These are phyloP conservation scores for Wallacemonas sp. DNA, from an alignment of 208 protist genomes.

Conservation along the genomic window DNA sequence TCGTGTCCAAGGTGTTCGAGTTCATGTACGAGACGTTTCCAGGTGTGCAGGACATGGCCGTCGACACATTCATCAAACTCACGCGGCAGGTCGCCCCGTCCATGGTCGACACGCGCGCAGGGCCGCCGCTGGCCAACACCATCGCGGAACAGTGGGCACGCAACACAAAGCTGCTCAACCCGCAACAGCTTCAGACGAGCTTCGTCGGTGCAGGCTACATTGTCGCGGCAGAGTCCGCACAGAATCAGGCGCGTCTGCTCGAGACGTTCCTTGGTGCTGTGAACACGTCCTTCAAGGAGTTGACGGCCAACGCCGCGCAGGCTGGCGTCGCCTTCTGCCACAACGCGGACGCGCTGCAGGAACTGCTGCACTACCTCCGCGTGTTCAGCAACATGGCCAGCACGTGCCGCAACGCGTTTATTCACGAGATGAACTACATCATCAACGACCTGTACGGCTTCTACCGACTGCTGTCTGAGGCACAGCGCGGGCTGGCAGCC, in stretches of 20 bases:
- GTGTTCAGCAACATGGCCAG: conserved; percentile 93
- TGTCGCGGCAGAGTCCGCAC: conserved; percentile 64
- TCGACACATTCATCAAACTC: conserved; percentile 99
- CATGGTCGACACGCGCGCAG: conserved; percentile 56
- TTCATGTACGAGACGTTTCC: conserved; percentile 99
- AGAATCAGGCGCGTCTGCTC: conserved; percentile 57
- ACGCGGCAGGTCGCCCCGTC: conserved; percentile 94
- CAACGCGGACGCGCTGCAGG: conserved; percentile 50
- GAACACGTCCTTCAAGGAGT: conserved; percentile 81
- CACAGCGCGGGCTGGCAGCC: conserved; percentile 20
- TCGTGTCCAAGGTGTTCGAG: conserved; percentile 99
- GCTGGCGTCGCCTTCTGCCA: conserved; percentile 61
- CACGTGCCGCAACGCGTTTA: conserved; percentile 90
- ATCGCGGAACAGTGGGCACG: conserved; percentile 84
- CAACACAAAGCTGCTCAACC: conserved; percentile 93
- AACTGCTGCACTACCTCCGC: conserved; percentile 94
- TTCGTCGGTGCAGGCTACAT: conserved; percentile 97
- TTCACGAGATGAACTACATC: conserved; percentile 92
- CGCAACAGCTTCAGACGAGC: conserved; percentile 95
- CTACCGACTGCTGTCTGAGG: conserved; percentile 91
- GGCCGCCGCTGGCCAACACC: conserved; percentile 91
- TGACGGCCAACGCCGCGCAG: conserved; percentile 56
- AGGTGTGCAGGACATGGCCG: conserved; percentile 99
- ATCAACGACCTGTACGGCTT: conserved; percentile 96
- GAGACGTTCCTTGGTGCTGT: conserved; percentile 88